Conservation (phyloP, 2,329 filamentous ascomycete genomes). For the Nannizziopsis barbatae region DNA sequence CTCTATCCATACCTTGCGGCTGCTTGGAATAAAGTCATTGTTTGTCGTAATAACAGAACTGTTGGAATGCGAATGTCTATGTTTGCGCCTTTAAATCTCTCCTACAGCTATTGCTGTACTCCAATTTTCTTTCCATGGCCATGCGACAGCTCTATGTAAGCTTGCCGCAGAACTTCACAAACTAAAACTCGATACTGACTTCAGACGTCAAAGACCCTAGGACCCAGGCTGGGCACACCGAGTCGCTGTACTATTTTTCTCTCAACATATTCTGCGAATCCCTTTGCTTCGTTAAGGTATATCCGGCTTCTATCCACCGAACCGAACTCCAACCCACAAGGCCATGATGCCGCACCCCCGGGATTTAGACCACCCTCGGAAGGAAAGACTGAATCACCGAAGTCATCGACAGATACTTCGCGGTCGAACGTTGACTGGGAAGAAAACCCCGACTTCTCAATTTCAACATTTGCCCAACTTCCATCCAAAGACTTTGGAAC, state of each 20-base stretch:
- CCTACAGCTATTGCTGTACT: slow-evolving; percentile 15
- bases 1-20: background rate
- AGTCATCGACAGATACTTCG: background rate
- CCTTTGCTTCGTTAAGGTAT: slow-evolving; percentile 7
- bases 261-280: slow-evolving; percentile 17
- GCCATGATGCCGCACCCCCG: slow-evolving; percentile 10
- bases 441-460: slow-evolving; percentile 58
- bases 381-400: slow-evolving; percentile 12
- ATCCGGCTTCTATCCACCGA: slow-evolving; percentile 26
- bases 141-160: slow-evolving; percentile 15
- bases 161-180: background rate
- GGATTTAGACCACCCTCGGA: slow-evolving; percentile 16
- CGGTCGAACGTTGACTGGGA: slow-evolving; percentile 54
- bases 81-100: slow-evolving; percentile 7
- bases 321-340: slow-evolving; percentile 15
- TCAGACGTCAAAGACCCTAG: slow-evolving; percentile 1
- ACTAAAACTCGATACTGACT: background rate
- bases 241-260: slow-evolving; percentile 17
- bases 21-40: background rate
- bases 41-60: background rate
- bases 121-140: background rate
- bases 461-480: slow-evolving; percentile 63
- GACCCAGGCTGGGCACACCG: slow-evolving; percentile 16
- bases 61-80: slow-evolving; percentile 10
- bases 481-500: slow-evolving; percentile 75